Percentiles rank a stretch among this genome's conserved stretches.
phyloP scores from a whole-genome alignment of 2,329 filamentous ascomycete species.

The Periconia digitata region DNA sequence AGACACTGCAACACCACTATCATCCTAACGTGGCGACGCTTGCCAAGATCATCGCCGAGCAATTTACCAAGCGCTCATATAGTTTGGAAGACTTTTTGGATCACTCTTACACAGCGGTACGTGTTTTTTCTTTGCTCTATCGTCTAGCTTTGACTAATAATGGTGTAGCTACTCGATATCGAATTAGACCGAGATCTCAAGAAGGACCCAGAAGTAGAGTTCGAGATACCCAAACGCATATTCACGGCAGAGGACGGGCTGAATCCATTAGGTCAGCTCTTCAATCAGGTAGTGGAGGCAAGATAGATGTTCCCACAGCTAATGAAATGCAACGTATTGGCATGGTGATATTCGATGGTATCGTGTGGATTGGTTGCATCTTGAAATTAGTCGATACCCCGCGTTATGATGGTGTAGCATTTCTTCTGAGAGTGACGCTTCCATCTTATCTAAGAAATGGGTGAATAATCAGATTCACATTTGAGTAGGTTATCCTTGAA shows the following conservation, averaged over 20 bases:
- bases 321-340: too few species aligned
- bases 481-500: too few species aligned
- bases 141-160: conserved; percentile 3
- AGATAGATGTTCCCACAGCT: too few species aligned
- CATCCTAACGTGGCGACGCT: conserved; percentile 96
- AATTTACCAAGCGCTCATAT: conserved; percentile 95
- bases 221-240: conserved; percentile 86
- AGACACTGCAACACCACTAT: conserved; percentile 88
- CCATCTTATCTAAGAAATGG: too few species aligned
- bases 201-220: conserved; percentile 87
- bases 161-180: conserved; percentile 72
- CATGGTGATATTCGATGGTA: too few species aligned
- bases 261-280: conserved; percentile 32
- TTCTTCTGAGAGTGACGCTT: too few species aligned
- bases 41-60: conserved; percentile 89
- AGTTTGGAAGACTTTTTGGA: conserved; percentile 97
- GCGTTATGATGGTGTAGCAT: too few species aligned
- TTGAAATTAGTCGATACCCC: too few species aligned
- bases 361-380: too few species aligned
- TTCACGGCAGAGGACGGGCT: conserved; percentile 54
- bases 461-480: too few species aligned
- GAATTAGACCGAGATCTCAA: conserved; percentile 83
- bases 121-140: conserved; percentile 44
- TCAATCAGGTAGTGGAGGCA: conserved; percentile 33
- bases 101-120: conserved; percentile 81